Percentiles rank a stretch among this genome's conserved stretches.
phyloP scores from a whole-genome alignment of 1,284 basidiomycete genomes.

The Fomitopsis schrenkii region DNA sequence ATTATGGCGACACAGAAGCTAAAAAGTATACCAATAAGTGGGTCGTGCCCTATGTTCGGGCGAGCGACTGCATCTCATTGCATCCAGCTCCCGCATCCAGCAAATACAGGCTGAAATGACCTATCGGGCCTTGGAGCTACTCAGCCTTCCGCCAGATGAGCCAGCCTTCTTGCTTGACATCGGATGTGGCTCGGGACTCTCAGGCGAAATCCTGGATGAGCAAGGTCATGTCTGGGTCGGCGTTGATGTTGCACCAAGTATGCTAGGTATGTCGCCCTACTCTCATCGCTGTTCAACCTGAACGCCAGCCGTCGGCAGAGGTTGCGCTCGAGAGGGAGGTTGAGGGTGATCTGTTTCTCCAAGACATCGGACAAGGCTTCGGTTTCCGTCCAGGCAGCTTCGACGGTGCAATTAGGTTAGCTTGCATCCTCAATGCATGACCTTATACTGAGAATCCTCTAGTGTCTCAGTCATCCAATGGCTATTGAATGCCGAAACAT shows the following conservation, averaged over 20 bases:
- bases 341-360: slow-evolving; percentile 89
- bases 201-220: slow-evolving; percentile 94
- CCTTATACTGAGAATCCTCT: neutral
- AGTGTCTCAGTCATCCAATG: slow-evolving; percentile 99
- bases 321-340: slow-evolving; percentile 92
- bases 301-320: slow-evolving; percentile 45
- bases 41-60: slow-evolving; percentile 18
- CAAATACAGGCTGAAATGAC: slow-evolving; percentile 99
- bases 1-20: slow-evolving; percentile 95
- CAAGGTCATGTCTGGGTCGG: slow-evolving; percentile 95
- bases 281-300: neutral
- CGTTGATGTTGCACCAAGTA: slow-evolving; percentile 93
- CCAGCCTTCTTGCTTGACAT: slow-evolving; percentile 91
- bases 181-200: slow-evolving; percentile 97
- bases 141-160: slow-evolving; percentile 76
- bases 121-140: slow-evolving; percentile 88
- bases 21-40: slow-evolving; percentile 97
- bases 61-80: slow-evolving; percentile 2
- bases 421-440: slow-evolving; percentile 2
- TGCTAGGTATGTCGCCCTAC: slow-evolving; percentile 69
- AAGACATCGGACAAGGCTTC: slow-evolving; percentile 92
- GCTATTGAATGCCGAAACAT: slow-evolving; percentile 96
- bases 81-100: slow-evolving; percentile 84
- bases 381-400: slow-evolving; percentile 96
- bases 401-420: slow-evolving; percentile 94